Evolutionary conservation across 2,329 filamentous ascomycete species (phyloP).

Genomic region (Leptographium flavum): DNA sequence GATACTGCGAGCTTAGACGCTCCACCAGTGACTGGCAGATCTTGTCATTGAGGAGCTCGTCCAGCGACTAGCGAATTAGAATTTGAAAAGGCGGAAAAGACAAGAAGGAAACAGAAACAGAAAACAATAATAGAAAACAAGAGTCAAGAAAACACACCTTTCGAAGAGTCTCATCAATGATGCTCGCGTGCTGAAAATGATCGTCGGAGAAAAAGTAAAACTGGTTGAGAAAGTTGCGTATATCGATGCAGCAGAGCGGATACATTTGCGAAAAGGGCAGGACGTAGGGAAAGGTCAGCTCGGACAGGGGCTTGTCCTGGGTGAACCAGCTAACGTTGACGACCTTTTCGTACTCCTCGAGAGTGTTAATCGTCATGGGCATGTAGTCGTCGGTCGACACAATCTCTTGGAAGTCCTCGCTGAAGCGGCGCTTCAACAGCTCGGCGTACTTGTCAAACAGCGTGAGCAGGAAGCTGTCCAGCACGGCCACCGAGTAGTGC

Average conservation of each 20-base stretch:
- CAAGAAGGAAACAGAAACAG: constrained; percentile 3
- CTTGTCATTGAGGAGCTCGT: constrained; percentile 83
- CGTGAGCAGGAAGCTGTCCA: constrained; percentile 75
- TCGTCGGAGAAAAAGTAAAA: constrained; percentile 97
- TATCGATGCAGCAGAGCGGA: constrained; percentile 93
- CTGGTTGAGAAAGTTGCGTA: constrained; percentile 92
- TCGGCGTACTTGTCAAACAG: constrained; percentile 92
- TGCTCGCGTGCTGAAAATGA: constrained; percentile 77
- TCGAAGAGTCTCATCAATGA: constrained; percentile 83
- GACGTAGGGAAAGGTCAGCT: constrained; percentile 84
- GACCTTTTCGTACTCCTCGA: constrained; percentile 89
- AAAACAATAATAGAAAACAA: background rate
- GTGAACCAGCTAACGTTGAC: constrained; percentile 93
- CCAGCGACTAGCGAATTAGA: constrained; percentile 49
- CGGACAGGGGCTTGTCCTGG: constrained; percentile 61
- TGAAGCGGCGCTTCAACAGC: constrained; percentile 78
- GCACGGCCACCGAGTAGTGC: constrained; percentile 69
- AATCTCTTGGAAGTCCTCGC: constrained; percentile 88
- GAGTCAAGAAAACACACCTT: constrained; percentile 32
- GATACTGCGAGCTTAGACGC: constrained; percentile 77
- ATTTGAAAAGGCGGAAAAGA: background rate
- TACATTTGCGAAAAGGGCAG: constrained; percentile 99
- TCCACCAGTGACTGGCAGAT: constrained; percentile 86
- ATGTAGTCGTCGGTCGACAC: constrained; percentile 96
- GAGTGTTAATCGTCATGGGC: constrained; percentile 91